phyloP scores from a whole-genome alignment of 1,139 yeast genomes.

The Oligophagozyma castellii region DNA sequence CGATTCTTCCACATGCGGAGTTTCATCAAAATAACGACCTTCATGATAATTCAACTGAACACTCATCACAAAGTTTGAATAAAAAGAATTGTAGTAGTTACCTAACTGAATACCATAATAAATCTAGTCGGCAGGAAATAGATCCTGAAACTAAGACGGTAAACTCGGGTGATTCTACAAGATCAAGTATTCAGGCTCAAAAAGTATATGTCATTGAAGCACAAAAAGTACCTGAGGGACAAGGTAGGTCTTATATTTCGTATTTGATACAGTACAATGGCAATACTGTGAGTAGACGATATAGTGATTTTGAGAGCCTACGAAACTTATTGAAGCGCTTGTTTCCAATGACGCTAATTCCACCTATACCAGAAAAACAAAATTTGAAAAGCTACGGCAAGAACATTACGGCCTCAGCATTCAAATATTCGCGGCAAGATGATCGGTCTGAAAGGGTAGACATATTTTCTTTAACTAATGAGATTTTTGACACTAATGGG shows the following conservation, averaged over 20 bases:
- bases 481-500: constrained; percentile 20
- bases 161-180: too few relatives aligned
- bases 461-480: constrained; percentile 19
- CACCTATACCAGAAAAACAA: constrained; percentile 94
- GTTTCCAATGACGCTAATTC: constrained; percentile 73
- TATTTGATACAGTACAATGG: constrained; percentile 53
- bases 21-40: too few relatives aligned
- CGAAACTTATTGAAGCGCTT: constrained; percentile 54
- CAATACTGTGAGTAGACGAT: constrained; percentile 56
- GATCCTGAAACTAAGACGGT: too few relatives aligned
- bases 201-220: constrained; percentile 52
- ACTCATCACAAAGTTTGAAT: too few relatives aligned
- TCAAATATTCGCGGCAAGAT: constrained; percentile 7
- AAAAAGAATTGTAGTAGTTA: too few relatives aligned
- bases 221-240: constrained; percentile 63
- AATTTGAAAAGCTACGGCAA: constrained; percentile 21
- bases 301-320: constrained; percentile 82
- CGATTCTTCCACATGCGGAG: too few relatives aligned
- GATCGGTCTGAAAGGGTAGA: constrained; percentile 20
- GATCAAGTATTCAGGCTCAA: constrained; percentile 2
- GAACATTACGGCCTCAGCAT: constrained; percentile 13
- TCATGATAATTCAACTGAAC: too few relatives aligned
- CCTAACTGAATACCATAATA: too few relatives aligned
- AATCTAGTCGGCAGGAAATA: too few relatives aligned
- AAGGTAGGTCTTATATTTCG: constrained; percentile 58